Evolutionary conservation across 495 filamentous ascomycete species (phyloP).

Genomic region (Daldinia loculata): DNA sequence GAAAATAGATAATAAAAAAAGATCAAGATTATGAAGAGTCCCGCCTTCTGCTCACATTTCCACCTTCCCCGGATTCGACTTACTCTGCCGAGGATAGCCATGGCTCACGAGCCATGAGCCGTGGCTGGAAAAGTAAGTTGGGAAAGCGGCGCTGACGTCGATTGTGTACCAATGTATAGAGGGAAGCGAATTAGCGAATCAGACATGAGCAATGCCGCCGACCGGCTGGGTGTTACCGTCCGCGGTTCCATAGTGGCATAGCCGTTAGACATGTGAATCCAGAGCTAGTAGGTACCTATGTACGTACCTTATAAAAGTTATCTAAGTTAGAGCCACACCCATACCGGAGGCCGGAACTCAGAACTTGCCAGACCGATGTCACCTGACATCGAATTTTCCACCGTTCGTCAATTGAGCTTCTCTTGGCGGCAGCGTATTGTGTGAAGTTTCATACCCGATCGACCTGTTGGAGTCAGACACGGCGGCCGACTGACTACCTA

Average conservation of each 20-base stretch:
- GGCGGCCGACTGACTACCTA: slow-evolving; percentile 1
- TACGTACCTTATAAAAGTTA: neutral
- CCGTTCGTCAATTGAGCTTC: slow-evolving; percentile 16
- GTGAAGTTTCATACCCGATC: neutral
- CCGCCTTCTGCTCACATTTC: slow-evolving; percentile 4
- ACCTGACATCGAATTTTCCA: slow-evolving; percentile 39
- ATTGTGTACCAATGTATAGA: slow-evolving; percentile 3
- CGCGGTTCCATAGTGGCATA: neutral
- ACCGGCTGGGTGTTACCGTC: neutral
- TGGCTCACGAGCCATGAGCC: slow-evolving; percentile 15
- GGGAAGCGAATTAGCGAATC: neutral
- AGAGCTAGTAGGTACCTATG: neutral
- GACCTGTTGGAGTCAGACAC: slow-evolving; percentile 17
- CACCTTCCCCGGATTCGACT: slow-evolving; percentile 32
- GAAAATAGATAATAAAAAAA: neutral
- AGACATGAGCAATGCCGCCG: neutral
- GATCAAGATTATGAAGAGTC: neutral
- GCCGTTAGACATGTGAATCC: neutral
- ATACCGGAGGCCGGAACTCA: neutral
- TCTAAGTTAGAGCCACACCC: neutral
- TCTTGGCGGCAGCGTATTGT: neutral
- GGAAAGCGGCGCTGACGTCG: slow-evolving; percentile 32
- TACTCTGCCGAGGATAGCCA: slow-evolving; percentile 54
- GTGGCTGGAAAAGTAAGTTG: slow-evolving; percentile 22
- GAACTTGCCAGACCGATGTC: slow-evolving; percentile 31